Percentiles rank a stretch among this genome's conserved stretches.
Conservation (phyloP, 2,329 filamentous ascomycete genomes). For the Paecilomyces sp. region DNA sequence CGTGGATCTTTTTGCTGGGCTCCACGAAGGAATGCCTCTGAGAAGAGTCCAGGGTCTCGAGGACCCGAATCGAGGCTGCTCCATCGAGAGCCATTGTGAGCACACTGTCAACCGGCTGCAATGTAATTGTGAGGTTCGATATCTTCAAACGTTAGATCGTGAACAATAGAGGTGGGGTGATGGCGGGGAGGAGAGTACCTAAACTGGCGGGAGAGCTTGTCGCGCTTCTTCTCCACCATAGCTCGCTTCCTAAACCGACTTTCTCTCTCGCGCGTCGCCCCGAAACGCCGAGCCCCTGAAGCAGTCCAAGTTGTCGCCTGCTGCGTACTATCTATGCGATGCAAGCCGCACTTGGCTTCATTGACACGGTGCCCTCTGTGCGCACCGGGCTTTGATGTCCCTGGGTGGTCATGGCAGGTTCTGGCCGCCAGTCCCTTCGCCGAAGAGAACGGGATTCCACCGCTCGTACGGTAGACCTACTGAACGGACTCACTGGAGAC, state of each 20-base stretch:
- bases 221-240: background rate
- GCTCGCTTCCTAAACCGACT: background rate
- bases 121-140: background rate
- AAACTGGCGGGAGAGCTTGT: background rate
- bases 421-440: background rate
- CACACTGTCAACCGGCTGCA: background rate
- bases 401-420: background rate
- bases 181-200: background rate
- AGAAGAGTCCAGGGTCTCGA: conserved; percentile 40
- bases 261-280: background rate
- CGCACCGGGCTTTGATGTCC: background rate
- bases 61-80: conserved; percentile 24
- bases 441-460: conserved; percentile 10
- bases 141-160: background rate
- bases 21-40: conserved; percentile 52
- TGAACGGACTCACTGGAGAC: conserved; percentile 13
- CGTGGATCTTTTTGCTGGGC: conserved; percentile 77
- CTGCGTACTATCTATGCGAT: background rate
- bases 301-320: background rate
- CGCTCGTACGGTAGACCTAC: conserved; percentile 9
- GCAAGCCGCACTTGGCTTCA: background rate
- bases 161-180: background rate
- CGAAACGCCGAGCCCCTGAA: background rate
- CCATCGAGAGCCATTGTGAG: conserved; percentile 16
- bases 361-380: background rate